Percentiles rank a stretch among this genome's conserved stretches.
Conservation (phyloP, 1,284 basidiomycete species). For the Marasmius oreades region DNA sequence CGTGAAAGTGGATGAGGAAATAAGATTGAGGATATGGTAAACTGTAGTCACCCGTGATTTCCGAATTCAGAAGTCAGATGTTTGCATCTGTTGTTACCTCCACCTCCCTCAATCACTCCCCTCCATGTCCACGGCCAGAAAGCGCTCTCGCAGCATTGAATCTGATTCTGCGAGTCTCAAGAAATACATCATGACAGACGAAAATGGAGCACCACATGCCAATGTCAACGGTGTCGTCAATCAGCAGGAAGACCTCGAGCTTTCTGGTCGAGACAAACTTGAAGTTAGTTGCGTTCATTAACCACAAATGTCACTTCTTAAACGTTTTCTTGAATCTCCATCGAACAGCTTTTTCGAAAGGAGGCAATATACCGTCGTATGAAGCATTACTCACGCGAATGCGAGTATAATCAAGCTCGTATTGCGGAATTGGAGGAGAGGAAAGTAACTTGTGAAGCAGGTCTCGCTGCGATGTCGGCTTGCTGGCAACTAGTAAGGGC, state of each 20-base stretch:
- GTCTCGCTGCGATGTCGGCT: constrained; percentile 78
- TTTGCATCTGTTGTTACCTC: neutral
- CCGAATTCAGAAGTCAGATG: neutral
- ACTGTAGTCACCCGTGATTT: neutral
- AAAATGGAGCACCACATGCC: constrained; percentile 53
- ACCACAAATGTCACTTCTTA: constrained; percentile 14
- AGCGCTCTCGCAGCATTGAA: constrained; percentile 58
- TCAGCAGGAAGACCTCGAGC: constrained; percentile 49
- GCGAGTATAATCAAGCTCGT: constrained; percentile 64
- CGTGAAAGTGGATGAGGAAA: constrained; percentile 44
- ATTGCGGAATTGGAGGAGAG: constrained; percentile 74
- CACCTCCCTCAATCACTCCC: constrained; percentile 18
- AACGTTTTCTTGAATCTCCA: constrained; percentile 12
- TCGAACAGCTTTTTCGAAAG: constrained; percentile 70
- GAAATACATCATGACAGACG: constrained; percentile 60
- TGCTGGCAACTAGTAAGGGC: constrained; percentile 86
- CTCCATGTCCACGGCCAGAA: constrained; percentile 54
- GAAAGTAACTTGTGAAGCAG: constrained; percentile 73
- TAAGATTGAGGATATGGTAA: constrained; percentile 11
- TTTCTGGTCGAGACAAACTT: constrained; percentile 59
- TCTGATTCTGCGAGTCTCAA: constrained; percentile 51
- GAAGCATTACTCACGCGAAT: constrained; percentile 85
- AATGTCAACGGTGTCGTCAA: constrained; percentile 46
- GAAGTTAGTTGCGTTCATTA: constrained; percentile 49
- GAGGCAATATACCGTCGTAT: constrained; percentile 92